Evolutionary conservation across 352 stramenopile species (phyloP).

Genomic region (Aphanomyces astaci): DNA sequence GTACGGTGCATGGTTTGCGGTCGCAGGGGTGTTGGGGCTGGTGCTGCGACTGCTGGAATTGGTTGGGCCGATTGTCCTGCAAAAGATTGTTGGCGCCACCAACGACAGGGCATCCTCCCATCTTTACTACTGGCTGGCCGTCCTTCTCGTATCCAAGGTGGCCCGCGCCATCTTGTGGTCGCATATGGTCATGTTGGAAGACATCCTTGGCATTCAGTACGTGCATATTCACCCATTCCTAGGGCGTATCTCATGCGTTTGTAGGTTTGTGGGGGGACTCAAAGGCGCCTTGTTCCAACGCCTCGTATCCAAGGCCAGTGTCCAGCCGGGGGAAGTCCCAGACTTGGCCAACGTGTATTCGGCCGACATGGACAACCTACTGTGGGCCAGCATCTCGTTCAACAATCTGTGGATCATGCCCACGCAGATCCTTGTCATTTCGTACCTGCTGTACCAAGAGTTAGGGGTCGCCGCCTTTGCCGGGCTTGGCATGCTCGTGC

Average conservation of each 20-base stretch:
- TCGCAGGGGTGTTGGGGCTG: not conserved
- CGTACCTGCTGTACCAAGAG: conserved; percentile 48
- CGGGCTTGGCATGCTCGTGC: conserved; percentile 31
- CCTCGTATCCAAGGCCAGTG: not conserved
- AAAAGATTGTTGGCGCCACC: not conserved
- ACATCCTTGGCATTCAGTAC: conserved; percentile 5
- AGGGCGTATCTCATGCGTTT: not conserved
- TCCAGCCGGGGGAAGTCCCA: not conserved
- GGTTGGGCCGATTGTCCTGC: conserved; percentile 15
- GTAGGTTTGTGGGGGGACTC: conserved; percentile 11
- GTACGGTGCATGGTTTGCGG: not conserved
- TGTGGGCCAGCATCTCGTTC: conserved; percentile 9
- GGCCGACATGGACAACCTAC: conserved; percentile 1
- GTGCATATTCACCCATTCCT: not conserved
- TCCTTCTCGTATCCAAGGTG: conserved; percentile 10
- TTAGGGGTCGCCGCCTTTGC: conserved; percentile 45
- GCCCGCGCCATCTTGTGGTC: not conserved
- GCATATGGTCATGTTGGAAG: not conserved
- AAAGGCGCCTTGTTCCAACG: conserved; percentile 15
- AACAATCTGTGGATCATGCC: conserved; percentile 50
- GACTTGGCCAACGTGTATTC: conserved; percentile 16
- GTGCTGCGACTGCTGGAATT: conserved; percentile 7
- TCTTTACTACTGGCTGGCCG: conserved; percentile 9
- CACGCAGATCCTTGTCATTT: conserved; percentile 38
- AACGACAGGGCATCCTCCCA: not conserved